Evolutionary conservation across 2,329 filamentous ascomycete genomes (phyloP).

Genomic region (Cadophora sp.): DNA sequence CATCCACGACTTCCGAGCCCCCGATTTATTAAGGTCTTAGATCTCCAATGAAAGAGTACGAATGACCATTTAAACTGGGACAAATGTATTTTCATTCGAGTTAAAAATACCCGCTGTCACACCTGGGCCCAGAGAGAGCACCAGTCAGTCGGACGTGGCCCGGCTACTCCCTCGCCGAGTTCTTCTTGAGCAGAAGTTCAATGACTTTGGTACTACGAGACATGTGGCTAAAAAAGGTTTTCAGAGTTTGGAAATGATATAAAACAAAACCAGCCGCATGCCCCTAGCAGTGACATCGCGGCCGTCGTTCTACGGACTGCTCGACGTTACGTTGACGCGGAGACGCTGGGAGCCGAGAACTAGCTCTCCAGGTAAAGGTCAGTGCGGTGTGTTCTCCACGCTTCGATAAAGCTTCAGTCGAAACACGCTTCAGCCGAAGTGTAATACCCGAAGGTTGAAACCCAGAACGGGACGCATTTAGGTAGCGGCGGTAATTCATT

Average conservation of each 20-base stretch:
- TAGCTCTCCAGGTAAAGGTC: neutral
- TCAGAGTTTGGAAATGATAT: neutral
- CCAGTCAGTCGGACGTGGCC: too few relatives aligned
- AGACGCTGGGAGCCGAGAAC: neutral
- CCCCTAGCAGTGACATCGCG: constrained; percentile 6
- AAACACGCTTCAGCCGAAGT: neutral
- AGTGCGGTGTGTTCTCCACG: neutral
- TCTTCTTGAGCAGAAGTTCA: too few relatives aligned
- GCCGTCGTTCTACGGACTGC: neutral
- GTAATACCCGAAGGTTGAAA: neutral
- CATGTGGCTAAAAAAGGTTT: neutral
- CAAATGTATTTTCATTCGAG: too few relatives aligned
- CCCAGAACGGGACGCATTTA: neutral
- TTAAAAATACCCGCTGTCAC: too few relatives aligned
- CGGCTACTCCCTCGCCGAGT: too few relatives aligned
- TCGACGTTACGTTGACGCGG: neutral
- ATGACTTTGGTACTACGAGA: neutral
- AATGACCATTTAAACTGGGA: too few relatives aligned
- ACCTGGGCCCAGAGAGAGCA: too few relatives aligned
- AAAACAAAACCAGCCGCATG: neutral
- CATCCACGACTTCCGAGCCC: too few relatives aligned
- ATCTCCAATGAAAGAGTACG: too few relatives aligned
- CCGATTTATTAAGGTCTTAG: too few relatives aligned
- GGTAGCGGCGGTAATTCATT: too few relatives aligned
- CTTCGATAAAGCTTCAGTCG: neutral